Percentiles rank a stretch among this genome's conserved stretches.
Evolutionary conservation across 345 rosid genomes (phyloP).

Genomic region (Theobroma cacao): DNA sequence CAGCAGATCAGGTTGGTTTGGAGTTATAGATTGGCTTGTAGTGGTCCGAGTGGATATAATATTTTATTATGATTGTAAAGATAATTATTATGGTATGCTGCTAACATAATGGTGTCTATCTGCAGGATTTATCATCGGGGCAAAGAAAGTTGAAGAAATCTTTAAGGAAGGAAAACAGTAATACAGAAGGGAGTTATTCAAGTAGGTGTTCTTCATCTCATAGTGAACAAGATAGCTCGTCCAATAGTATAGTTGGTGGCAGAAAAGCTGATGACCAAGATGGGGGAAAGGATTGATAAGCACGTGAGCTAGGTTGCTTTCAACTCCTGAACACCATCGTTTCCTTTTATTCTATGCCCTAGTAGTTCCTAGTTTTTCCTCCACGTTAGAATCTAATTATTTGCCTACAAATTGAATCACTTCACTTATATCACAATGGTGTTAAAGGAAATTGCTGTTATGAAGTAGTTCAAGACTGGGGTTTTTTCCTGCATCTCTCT

Average conservation of each 20-base stretch:
- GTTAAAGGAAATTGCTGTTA: background rate
- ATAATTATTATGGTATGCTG: background rate
- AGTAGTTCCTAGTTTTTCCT: background rate
- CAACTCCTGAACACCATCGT: background rate
- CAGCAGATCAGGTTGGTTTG: conserved; percentile 57
- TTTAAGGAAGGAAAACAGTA: conserved; percentile 37
- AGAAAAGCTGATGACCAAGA: conserved; percentile 40
- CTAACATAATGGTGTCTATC: conserved; percentile 3
- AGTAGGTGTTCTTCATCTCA: conserved; percentile 73
- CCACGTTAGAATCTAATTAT: background rate
- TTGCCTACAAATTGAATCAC: background rate
- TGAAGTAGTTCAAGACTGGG: background rate
- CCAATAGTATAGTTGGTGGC: conserved; percentile 62
- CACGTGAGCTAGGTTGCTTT: conserved; percentile 9
- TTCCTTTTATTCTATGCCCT: background rate
- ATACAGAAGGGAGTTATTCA: conserved; percentile 51
- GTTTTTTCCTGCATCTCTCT: conserved; percentile 4
- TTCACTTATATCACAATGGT: background rate
- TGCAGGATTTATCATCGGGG: conserved; percentile 55
- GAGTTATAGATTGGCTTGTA: conserved; percentile 3
- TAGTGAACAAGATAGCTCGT: conserved; percentile 70
- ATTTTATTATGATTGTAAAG: background rate
- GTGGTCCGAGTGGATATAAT: background rate
- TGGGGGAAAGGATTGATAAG: conserved; percentile 18
- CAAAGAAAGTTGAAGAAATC: conserved; percentile 47